Conservation (phyloP, 2,329 filamentous ascomycete species). For the Amauroascus niger region DNA sequence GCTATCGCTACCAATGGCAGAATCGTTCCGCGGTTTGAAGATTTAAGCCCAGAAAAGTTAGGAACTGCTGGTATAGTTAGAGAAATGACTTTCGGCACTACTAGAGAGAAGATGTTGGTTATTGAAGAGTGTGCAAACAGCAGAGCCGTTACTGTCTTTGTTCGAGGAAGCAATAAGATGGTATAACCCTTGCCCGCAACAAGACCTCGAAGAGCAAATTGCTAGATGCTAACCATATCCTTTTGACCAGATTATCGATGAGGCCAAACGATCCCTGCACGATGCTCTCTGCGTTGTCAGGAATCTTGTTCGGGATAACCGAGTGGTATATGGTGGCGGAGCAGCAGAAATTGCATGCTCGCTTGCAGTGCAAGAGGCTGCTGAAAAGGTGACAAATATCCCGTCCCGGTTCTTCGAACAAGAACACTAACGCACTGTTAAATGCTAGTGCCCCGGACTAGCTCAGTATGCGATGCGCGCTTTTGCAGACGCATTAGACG, state of each 20-base stretch:
- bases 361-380: slow-evolving; percentile 87
- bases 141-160: slow-evolving; percentile 88
- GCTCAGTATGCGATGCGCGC: slow-evolving; percentile 99
- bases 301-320: slow-evolving; percentile 91
- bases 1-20: slow-evolving; percentile 97
- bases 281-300: slow-evolving; percentile 96
- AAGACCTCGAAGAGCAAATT: slow-evolving; percentile 4
- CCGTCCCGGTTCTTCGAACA: not conserved
- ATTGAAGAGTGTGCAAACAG: slow-evolving; percentile 99
- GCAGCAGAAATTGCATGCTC: slow-evolving; percentile 96
- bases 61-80: slow-evolving; percentile 81
- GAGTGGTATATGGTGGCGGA: slow-evolving; percentile 94
- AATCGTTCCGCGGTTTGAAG: slow-evolving; percentile 95
- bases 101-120: slow-evolving; percentile 97
- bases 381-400: slow-evolving; percentile 53
- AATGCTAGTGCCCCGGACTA: slow-evolving; percentile 68
- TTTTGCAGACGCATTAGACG: slow-evolving; percentile 88
- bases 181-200: slow-evolving; percentile 41
- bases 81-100: slow-evolving; percentile 95
- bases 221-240: not conserved
- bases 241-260: slow-evolving; percentile 74
- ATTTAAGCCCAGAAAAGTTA: slow-evolving; percentile 81
- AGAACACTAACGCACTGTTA: not conserved
- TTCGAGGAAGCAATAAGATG: slow-evolving; percentile 99
- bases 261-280: slow-evolving; percentile 93